phyloP scores from a whole-genome alignment of 2,329 filamentous ascomycete species.

The Gyromitra esculenta region DNA sequence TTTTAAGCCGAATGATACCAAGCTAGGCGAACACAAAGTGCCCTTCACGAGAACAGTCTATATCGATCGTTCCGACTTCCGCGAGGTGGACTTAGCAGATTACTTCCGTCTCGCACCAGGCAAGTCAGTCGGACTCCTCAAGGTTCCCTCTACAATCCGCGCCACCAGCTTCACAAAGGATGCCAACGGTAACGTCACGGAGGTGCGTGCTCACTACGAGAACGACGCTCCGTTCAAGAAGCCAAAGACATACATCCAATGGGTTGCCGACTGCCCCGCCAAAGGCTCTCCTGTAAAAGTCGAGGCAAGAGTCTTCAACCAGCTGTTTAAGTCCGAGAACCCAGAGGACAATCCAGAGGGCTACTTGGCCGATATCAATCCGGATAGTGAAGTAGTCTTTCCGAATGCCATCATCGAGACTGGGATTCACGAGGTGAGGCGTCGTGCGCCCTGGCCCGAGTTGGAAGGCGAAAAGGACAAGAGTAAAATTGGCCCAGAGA shows the following conservation, averaged over 20 bases:
- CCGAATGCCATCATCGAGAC: constrained; percentile 80
- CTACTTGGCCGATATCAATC: constrained; percentile 85
- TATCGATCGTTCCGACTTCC: constrained; percentile 83
- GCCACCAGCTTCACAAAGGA: constrained; percentile 76
- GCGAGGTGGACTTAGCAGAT: constrained; percentile 75
- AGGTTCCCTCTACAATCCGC: constrained; percentile 75
- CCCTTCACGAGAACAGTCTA: constrained; percentile 80
- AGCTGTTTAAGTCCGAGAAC: constrained; percentile 86
- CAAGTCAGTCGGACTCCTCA: constrained; percentile 77
- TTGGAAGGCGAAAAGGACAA: constrained; percentile 74
- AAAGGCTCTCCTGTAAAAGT: constrained; percentile 70
- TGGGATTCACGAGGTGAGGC: constrained; percentile 80
- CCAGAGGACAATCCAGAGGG: constrained; percentile 80
- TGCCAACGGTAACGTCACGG: constrained; percentile 70
- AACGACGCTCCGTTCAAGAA: constrained; percentile 72
- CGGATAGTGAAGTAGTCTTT: constrained; percentile 83
- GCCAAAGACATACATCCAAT: constrained; percentile 87
- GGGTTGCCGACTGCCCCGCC: constrained; percentile 77
- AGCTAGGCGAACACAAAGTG: constrained; percentile 70
- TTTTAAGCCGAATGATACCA: constrained; percentile 82
- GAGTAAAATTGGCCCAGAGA: constrained; percentile 73
- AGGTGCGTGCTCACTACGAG: constrained; percentile 74
- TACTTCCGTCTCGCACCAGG: constrained; percentile 82
- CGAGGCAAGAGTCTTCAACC: constrained; percentile 80
- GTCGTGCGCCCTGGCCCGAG: constrained; percentile 82